Evolutionary conservation across 2,329 filamentous ascomycete genomes (phyloP).

Genomic region (Fonsecaea erecta): DNA sequence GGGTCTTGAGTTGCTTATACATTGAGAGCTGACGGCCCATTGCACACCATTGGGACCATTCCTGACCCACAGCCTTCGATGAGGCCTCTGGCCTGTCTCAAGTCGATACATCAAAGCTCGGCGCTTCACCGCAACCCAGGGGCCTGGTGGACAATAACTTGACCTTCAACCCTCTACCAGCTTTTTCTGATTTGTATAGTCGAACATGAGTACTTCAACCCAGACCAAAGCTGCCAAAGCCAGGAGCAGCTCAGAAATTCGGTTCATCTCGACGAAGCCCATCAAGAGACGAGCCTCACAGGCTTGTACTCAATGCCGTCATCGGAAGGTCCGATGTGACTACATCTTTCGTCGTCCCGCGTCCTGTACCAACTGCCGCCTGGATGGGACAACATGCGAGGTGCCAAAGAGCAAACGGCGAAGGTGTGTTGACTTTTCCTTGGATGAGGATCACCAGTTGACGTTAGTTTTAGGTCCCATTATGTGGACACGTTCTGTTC

Average conservation of each 20-base stretch:
- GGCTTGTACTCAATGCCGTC: conserved; percentile 14
- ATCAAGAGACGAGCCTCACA: conserved; percentile 13
- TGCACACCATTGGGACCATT: not conserved
- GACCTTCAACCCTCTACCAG: not conserved
- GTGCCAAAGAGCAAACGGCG: conserved; percentile 13
- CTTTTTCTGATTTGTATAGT: not conserved
- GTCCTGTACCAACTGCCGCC: conserved; percentile 17
- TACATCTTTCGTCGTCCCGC: conserved; percentile 6
- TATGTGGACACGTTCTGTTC: not conserved
- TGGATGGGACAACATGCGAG: conserved; percentile 9
- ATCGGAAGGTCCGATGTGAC: conserved; percentile 17
- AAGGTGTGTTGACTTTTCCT: not conserved
- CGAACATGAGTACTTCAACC: not conserved
- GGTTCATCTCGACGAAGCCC: conserved; percentile 16
- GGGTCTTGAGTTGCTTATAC: not conserved
- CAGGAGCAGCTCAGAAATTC: not conserved
- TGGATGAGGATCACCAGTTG: not conserved
- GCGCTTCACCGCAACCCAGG: not conserved
- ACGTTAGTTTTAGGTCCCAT: not conserved
- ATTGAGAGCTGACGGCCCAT: not conserved
- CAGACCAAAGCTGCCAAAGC: not conserved
- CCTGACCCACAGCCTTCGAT: not conserved
- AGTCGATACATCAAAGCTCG: not conserved
- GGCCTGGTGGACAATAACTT: not conserved
- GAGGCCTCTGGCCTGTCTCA: not conserved